These are phyloP conservation scores for Fusarium austroafricanum DNA, from an alignment of 2,329 filamentous ascomycete species.

Conservation along the genomic window DNA sequence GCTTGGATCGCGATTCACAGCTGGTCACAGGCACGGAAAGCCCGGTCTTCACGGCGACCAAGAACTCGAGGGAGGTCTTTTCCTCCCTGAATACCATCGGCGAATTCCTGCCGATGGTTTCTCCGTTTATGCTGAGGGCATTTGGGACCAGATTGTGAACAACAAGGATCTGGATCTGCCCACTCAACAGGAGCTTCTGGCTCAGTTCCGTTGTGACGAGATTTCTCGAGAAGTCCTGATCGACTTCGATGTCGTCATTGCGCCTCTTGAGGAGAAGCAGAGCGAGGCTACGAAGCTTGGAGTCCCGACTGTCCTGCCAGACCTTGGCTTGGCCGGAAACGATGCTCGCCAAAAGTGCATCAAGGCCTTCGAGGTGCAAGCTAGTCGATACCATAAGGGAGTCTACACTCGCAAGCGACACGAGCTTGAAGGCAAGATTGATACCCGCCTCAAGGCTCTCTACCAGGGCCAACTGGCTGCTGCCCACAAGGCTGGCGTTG, in stretches of 20 bases:
- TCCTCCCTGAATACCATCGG: slow-evolving; percentile 93
- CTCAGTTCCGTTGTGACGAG: slow-evolving; percentile 97
- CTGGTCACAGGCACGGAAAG: slow-evolving; percentile 80
- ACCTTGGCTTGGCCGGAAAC: slow-evolving; percentile 80
- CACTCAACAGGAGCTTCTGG: slow-evolving; percentile 95
- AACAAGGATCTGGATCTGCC: slow-evolving; percentile 98
- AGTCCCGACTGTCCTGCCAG: slow-evolving; percentile 75
- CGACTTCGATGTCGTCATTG: slow-evolving; percentile 83
- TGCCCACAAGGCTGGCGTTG: slow-evolving; percentile 88
- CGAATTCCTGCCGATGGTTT: slow-evolving; percentile 98
- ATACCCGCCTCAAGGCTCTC: slow-evolving; percentile 86
- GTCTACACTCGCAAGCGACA: slow-evolving; percentile 88
- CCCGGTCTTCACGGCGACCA: slow-evolving; percentile 73
- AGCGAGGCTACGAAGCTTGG: slow-evolving; percentile 79
- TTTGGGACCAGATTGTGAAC: slow-evolving; percentile 99
- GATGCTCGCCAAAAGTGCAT: slow-evolving; percentile 77
- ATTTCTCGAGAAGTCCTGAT: slow-evolving; percentile 90
- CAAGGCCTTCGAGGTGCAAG: slow-evolving; percentile 88
- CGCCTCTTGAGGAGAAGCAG: slow-evolving; percentile 88
- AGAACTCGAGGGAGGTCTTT: slow-evolving; percentile 81
- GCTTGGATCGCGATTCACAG: slow-evolving; percentile 82
- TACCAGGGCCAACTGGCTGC: slow-evolving; percentile 90
- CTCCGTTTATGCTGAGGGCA: slow-evolving; percentile 88
- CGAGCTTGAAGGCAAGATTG: slow-evolving; percentile 88
- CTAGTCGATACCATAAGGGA: slow-evolving; percentile 95